Evolutionary conservation across 2,329 filamentous ascomycete species (phyloP), one percentile per base, ranked within the genome.

Genomic region (Neofusicoccum parvum): DNA sequence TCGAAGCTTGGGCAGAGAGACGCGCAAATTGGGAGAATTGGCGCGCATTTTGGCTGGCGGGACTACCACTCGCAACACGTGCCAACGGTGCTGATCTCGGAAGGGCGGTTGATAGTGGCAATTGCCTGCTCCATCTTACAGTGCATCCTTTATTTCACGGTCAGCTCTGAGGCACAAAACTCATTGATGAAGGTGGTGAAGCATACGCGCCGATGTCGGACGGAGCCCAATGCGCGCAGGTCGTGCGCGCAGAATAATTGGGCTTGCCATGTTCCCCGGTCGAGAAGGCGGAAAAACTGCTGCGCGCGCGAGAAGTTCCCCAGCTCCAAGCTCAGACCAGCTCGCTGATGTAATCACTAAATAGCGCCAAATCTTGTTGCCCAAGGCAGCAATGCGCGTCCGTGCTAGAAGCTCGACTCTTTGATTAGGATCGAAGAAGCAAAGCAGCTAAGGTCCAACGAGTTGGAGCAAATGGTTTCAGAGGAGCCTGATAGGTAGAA

Each of bases 241-340:
- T 43, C 56, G 56, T 39, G 56, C 56, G 7, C 56, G 56, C 32
- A 60, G 43, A 12, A 37, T 27, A 46, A 39, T 36, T 48, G 56
- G 56, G 49, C 56, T 37, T 48, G 56, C 49, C 56, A 60, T 60
- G 20, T 59, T 60, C 20, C 56, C 56, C 56, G n/a, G 56, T 60
- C 15, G 56, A 60, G 39, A 45, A 59, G 56, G 43, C 56, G 56
- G 56, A 48, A 48, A 60, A 60, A 37, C 56, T 60, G 56, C 32
- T 37, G 41, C 43, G 41, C 23, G 41, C n/a, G 36, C 43, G 15
- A 36, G 34, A 60, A 60, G 32, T 60, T 48, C 56, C 41, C 51
- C 12, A 11, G 27, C 32, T 32, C 27, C 10, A 32, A 34, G 56
- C 56, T 48, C 56, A 37, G 56, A 37, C 56, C 56, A 48, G 3